phyloP scores from a whole-genome alignment of 2,329 filamentous ascomycete species.

The Cladosporium sp. region DNA sequence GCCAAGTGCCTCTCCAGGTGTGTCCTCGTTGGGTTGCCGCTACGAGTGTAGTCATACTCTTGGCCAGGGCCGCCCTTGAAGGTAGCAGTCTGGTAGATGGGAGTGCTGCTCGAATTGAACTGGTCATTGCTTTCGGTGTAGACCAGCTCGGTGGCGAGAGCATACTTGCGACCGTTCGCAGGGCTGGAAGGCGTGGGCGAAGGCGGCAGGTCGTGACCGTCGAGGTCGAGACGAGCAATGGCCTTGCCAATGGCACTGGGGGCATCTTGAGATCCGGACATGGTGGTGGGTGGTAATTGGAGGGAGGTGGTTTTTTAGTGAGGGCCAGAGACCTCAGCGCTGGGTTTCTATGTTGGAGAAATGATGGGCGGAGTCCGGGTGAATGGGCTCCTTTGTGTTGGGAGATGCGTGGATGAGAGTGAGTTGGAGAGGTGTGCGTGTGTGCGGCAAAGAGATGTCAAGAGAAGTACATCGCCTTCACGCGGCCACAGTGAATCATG shows the following conservation, averaged over 20 bases:
- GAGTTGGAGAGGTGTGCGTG: background rate
- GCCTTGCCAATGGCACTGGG: conserved; percentile 42
- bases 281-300: conserved; percentile 24
- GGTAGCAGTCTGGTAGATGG: conserved; percentile 96
- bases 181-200: conserved; percentile 93
- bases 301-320: conserved; percentile 32
- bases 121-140: conserved; percentile 96
- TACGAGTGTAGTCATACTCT: conserved; percentile 98
- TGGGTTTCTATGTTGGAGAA: conserved; percentile 27
- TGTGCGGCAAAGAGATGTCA: background rate
- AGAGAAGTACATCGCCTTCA: conserved; percentile 1
- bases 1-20: conserved; percentile 95
- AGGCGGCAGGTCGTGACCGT: conserved; percentile 82
- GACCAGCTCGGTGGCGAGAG: conserved; percentile 91
- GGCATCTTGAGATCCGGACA: conserved; percentile 29
- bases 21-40: conserved; percentile 92
- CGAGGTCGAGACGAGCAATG: conserved; percentile 65
- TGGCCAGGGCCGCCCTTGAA: conserved; percentile 85
- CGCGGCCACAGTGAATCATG: conserved; percentile 10
- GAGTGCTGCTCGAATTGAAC: conserved; percentile 93
- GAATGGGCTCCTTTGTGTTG: conserved; percentile 15
- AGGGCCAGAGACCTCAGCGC: conserved; percentile 35
- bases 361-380: conserved; percentile 30
- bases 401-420: background rate
- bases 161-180: conserved; percentile 81